phyloP scores from a whole-genome alignment of 2,329 filamentous ascomycete genomes.

The Arthroderma uncinatum region DNA sequence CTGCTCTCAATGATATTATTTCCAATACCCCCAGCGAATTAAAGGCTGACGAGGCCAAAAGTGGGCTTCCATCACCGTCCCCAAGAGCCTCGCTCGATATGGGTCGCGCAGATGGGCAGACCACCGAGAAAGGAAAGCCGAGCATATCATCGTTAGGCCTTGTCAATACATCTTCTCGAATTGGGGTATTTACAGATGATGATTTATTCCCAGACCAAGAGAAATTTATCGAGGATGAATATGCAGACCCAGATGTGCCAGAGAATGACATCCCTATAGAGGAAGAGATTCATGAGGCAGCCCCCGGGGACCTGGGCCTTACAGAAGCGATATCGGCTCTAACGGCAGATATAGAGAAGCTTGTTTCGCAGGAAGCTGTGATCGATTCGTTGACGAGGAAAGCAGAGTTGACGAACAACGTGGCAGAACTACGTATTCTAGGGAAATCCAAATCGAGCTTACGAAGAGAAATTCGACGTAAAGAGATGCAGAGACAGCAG shows the following conservation, averaged over 20 bases:
- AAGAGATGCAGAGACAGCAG: slow-evolving; percentile 91
- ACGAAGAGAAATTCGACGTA: slow-evolving; percentile 80
- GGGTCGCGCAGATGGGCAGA: slow-evolving; percentile 47
- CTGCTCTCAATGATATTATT: slow-evolving; percentile 84
- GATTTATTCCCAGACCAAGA: slow-evolving; percentile 77
- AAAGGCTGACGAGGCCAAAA: slow-evolving; percentile 28
- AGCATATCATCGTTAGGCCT: slow-evolving; percentile 86
- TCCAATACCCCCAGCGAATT: slow-evolving; percentile 48
- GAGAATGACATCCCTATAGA: slow-evolving; percentile 51
- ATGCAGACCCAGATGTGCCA: slow-evolving; percentile 56
- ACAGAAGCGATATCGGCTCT: slow-evolving; percentile 84
- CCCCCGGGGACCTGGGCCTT: slow-evolving; percentile 82
- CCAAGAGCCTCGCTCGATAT: slow-evolving; percentile 23
- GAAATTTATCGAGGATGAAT: slow-evolving; percentile 74
- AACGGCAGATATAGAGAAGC: slow-evolving; percentile 81
- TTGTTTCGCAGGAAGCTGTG: slow-evolving; percentile 77
- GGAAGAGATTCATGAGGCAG: slow-evolving; percentile 85
- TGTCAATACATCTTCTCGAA: slow-evolving; percentile 73
- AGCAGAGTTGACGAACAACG: slow-evolving; percentile 94
- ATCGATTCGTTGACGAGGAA: slow-evolving; percentile 86
- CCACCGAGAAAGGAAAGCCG: slow-evolving; percentile 56
- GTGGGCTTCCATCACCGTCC: slow-evolving; percentile 37
- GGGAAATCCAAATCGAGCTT: slow-evolving; percentile 90
- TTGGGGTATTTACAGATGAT: slow-evolving; percentile 86
- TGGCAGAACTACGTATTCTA: slow-evolving; percentile 79